Conservation (phyloP, 75 land plant genomes). For the Larix kaempferi region DNA sequence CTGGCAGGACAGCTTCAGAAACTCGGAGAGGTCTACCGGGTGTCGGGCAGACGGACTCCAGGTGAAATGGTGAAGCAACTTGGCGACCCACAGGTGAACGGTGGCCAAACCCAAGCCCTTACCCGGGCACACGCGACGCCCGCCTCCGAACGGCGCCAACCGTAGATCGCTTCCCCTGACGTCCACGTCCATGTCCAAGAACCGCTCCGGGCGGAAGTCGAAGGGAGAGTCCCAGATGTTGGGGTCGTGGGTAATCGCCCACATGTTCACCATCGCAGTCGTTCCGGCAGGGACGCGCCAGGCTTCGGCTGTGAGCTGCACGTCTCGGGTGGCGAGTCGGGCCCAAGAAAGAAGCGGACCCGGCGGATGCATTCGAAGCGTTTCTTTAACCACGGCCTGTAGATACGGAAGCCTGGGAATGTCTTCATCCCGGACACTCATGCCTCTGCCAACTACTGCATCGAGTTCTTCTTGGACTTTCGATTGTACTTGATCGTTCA, state of each 20-base stretch:
- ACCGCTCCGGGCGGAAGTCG: conserved; percentile 45
- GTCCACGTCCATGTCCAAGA: conserved; percentile 24
- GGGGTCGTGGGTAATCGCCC: conserved; percentile 50
- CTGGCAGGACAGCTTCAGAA: conserved; percentile 50
- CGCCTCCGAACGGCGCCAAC: conserved; percentile 62
- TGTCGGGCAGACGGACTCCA: conserved; percentile 13
- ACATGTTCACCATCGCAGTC: conserved; percentile 69
- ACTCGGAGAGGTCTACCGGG: conserved; percentile 36
- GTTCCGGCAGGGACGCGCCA: conserved; percentile 35
- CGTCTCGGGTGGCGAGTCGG: conserved; percentile 25
- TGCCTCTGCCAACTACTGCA: conserved; percentile 4
- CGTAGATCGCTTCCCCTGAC: conserved; percentile 36
- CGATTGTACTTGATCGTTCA: conserved; percentile 32
- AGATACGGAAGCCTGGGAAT: conserved; percentile 24
- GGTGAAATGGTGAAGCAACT: conserved; percentile 24
- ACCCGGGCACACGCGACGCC: conserved; percentile 56
- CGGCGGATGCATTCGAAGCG: conserved; percentile 48
- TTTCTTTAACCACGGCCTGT: conserved; percentile 51
- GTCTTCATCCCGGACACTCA: conserved; percentile 7
- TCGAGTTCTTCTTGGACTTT: conserved; percentile 37
- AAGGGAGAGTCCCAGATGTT: conserved; percentile 31
- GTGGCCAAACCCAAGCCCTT: conserved; percentile 42
- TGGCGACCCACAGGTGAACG: conserved; percentile 45
- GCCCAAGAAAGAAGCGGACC: conserved; percentile 66
- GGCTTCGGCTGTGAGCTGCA: neutral